These are phyloP conservation scores for Pyrrhoderma noxium DNA, from an alignment of 1,284 basidiomycete genomes.

Conservation along the genomic window DNA sequence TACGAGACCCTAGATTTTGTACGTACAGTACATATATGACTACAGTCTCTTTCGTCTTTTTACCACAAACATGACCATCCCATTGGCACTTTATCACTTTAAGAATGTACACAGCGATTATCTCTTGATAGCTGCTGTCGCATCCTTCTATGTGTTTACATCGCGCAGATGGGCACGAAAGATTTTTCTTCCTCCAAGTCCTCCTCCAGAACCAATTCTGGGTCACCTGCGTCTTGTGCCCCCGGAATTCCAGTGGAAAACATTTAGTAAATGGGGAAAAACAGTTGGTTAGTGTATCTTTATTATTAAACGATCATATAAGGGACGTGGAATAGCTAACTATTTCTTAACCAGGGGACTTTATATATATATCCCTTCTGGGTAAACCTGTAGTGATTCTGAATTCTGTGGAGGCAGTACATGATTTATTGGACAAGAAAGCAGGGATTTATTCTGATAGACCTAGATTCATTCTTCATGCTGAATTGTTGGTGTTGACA, in stretches of 20 bases:
- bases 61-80: no score
- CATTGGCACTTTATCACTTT: no score
- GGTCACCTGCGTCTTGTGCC: slow-evolving; percentile 29
- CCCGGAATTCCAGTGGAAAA: slow-evolving; percentile 24
- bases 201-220: slow-evolving; percentile 27
- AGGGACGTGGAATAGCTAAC: no score
- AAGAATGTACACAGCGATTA: no score
- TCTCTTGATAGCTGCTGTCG: neutral
- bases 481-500: slow-evolving; percentile 23
- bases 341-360: slow-evolving; percentile 11
- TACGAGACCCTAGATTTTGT: no score
- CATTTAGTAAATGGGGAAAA: slow-evolving; percentile 28
- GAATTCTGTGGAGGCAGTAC: slow-evolving; percentile 26
- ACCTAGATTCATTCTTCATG: slow-evolving; percentile 27
- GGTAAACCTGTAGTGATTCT: slow-evolving; percentile 31
- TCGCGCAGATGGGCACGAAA: neutral
- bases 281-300: slow-evolving; percentile 26
- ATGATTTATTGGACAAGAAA: slow-evolving; percentile 32
- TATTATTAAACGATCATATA: neutral
- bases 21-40: no score
- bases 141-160: no score
- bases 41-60: no score
- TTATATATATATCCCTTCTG: slow-evolving; percentile 18
- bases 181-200: slow-evolving; percentile 27
- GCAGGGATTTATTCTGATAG: slow-evolving; percentile 32